Evolutionary conservation across 768 basidiomycete species (phyloP).

Genomic region (Leucocoprinus sp.): DNA sequence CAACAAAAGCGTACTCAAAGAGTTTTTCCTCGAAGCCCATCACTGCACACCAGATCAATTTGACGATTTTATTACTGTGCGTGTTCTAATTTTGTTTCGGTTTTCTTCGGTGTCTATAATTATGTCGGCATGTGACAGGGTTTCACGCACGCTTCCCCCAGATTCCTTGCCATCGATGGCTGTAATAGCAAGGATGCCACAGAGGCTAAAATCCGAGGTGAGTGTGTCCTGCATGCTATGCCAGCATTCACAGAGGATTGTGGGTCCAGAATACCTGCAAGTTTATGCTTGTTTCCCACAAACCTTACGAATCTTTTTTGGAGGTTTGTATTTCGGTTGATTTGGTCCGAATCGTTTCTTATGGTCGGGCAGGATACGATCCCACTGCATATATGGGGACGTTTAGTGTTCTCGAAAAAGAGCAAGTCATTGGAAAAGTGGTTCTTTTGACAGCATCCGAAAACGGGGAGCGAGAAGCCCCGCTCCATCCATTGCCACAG

Average conservation of each 20-base stretch:
- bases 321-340: conserved; percentile 35
- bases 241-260: conserved; percentile 1
- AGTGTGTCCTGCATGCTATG: not conserved
- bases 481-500: conserved; percentile 42
- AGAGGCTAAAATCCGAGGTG: conserved; percentile 68
- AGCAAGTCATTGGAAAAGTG: conserved; percentile 59
- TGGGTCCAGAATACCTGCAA: conserved; percentile 52
- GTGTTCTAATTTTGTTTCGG: conserved; percentile 12
- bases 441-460: conserved; percentile 49
- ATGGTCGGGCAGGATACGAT: conserved; percentile 38
- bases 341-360: not conserved
- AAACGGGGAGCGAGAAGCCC: conserved; percentile 26
- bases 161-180: conserved; percentile 64
- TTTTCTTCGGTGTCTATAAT: conserved; percentile 3
- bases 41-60: conserved; percentile 60
- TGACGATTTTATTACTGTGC: conserved; percentile 53
- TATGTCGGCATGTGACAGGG: conserved; percentile 29
- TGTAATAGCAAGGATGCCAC: conserved; percentile 53
- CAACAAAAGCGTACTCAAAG: conserved; percentile 50
- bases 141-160: conserved; percentile 66
- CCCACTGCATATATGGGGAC: conserved; percentile 49
- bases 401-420: conserved; percentile 47
- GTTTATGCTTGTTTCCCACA: conserved; percentile 68
- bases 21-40: conserved; percentile 40
- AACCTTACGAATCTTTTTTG: conserved; percentile 66